phyloP scores from a whole-genome alignment of 2,329 filamentous ascomycete genomes.

The Cladophialophora psammophila region DNA sequence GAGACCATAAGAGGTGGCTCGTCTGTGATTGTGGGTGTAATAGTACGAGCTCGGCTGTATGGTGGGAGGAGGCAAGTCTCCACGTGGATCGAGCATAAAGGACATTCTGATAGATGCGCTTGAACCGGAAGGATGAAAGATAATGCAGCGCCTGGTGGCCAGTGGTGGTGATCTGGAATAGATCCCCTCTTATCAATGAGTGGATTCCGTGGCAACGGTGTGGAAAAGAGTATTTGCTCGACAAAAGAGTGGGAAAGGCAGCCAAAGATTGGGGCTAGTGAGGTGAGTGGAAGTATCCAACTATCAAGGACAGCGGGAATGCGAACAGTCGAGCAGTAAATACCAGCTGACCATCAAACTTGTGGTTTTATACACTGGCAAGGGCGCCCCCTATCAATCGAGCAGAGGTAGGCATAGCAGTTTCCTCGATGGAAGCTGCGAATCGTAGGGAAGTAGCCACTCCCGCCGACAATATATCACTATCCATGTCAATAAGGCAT shows the following conservation, averaged over 20 bases:
- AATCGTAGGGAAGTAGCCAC: neutral
- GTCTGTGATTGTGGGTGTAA: constrained; percentile 11
- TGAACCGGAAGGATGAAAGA: neutral
- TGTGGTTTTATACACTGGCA: neutral
- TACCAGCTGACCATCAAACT: neutral
- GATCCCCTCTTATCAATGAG: neutral
- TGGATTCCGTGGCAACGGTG: neutral
- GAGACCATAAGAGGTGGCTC: constrained; percentile 21
- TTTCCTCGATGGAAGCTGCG: neutral
- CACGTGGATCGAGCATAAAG: constrained; percentile 29
- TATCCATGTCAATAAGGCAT: neutral
- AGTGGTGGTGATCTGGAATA: neutral
- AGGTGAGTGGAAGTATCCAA: neutral
- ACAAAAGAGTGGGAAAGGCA: constrained; percentile 10
- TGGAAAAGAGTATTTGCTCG: neutral
- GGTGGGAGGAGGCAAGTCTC: constrained; percentile 30
- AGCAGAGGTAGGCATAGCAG: neutral
- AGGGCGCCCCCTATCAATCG: neutral
- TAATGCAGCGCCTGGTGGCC: neutral
- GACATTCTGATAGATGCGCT: constrained; percentile 19
- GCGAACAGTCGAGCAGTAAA: neutral
- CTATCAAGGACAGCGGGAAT: neutral
- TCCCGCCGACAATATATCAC: neutral
- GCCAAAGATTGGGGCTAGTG: constrained; percentile 6
- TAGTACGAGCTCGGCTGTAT: constrained; percentile 35